phyloP scores from a whole-genome alignment of 2,329 filamentous ascomycete species.

The Penicillium thymicola region DNA sequence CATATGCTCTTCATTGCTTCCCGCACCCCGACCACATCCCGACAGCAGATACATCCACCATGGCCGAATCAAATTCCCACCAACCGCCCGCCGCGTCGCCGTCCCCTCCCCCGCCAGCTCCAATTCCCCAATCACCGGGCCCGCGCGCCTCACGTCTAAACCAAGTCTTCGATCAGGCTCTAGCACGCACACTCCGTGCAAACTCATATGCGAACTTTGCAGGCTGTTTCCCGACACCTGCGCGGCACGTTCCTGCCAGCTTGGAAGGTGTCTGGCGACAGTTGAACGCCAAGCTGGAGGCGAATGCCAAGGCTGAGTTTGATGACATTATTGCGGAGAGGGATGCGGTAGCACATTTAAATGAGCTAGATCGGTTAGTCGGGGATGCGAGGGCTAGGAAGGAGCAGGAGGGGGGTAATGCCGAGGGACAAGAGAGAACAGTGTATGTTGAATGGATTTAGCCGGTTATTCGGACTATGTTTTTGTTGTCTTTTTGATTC shows the following conservation, averaged over 20 bases:
- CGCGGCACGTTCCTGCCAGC: constrained; percentile 54
- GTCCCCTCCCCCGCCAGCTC: constrained; percentile 53
- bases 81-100: constrained; percentile 36
- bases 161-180: constrained; percentile 58
- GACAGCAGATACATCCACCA: constrained; percentile 9
- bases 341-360: constrained; percentile 56
- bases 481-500: not conserved
- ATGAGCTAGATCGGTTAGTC: constrained; percentile 59
- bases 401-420: constrained; percentile 33
- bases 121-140: constrained; percentile 54
- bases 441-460: constrained; percentile 44
- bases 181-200: constrained; percentile 58
- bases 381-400: constrained; percentile 56
- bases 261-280: constrained; percentile 58
- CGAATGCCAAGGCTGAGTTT: constrained; percentile 57
- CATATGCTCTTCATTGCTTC: not conserved
- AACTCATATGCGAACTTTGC: constrained; percentile 61
- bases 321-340: constrained; percentile 58
- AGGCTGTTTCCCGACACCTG: constrained; percentile 62
- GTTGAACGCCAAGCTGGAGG: constrained; percentile 57
- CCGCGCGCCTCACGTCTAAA: constrained; percentile 59
- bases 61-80: constrained; percentile 21
- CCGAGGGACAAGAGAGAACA: constrained; percentile 35
- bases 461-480: not conserved
- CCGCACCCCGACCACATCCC: not conserved